Base-by-base conservation (phyloP, 495 filamentous ascomycete species). In the Penicillium riverlandense region DNA sequence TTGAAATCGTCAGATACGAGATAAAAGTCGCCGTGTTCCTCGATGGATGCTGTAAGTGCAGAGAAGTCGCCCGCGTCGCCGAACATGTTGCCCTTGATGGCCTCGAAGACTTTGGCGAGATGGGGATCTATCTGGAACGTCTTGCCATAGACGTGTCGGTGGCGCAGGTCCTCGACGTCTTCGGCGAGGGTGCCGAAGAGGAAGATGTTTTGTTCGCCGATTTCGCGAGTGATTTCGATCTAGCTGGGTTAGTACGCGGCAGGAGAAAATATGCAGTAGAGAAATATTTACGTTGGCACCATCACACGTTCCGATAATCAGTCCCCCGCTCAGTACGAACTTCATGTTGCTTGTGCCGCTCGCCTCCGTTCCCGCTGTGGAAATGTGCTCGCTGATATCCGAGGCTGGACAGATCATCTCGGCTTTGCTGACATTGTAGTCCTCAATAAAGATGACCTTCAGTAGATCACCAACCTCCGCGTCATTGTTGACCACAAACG, bases 351-450 rank as follows among this genome's bases (percentile, higher is more conserved):
- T 80, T 0, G 75, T 83, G 12, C 74, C 74, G 44, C 69, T 78
- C 10, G 74, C 79, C 43, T 98, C 92, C 2, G 92, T 98, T 27
- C 92, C 92, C 12, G 92, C 92, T 29, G 92, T 98, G 2, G 92
- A 98, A 63, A 98, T 98, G 61, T 98, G 92, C 72, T 98, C 92
- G 65, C 88, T 95, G 58, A 98, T 82, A 59, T 98, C 92, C 11
- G 88, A 95, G 9, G 92, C 92, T 7, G 92, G 92, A 41, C 81
- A 79, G 52, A 98, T 96, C 49, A 97, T 87, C 68, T 98, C 92
- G 11, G 92, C 94, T 72, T 97, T 97, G 78, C 88, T 95, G 54
- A 98, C 92, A 50, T 98, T 98, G 77, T 98, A 98, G 71, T 98
- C 92, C 59, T 92, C 88, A 37, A 98, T 65, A 70, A 96, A 98